Base-by-base conservation (phyloP, 2,329 filamentous ascomycete species). In the Stemphylium vesicarium region DNA sequence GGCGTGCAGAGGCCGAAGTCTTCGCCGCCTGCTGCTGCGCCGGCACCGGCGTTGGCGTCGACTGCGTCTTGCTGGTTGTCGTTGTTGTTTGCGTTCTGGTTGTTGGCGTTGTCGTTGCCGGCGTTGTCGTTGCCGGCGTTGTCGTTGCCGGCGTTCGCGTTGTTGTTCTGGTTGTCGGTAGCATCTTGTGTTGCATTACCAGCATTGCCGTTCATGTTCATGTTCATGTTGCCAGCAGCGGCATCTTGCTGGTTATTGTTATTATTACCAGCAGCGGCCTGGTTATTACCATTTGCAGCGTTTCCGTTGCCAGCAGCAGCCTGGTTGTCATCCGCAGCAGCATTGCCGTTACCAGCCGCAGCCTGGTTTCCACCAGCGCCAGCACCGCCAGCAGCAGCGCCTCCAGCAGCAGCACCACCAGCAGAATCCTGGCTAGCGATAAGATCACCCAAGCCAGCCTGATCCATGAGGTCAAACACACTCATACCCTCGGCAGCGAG, bases 401-500 rank as follows among this genome's bases (percentile, higher is more conserved):
- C 70, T 24, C 70, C 75, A 18, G 66, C 72, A 35, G 65, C 75
- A 29, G 73, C 74, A 51, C 71, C 75, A 20, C 64, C 66, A 53
- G 62, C 71, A 5, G 70, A 72, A 9, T 73, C 77, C 49, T 77
- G 74, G 16, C 76, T 70, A 12, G 62, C 69, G 2, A 83, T 84
- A 62, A 90, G 87, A 74, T 86, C 85, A 60, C 79, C 79, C 68
- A 90, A 87, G 11, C 87, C 88, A 52, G 86, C 81, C 18, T 82
- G 83, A 43, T 75, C 76, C 75, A 88, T 81, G 54, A 90, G 75
- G 53, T 89, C 81, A 18, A 88, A 88, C 24, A 90, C 84, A 57
- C 85, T 88, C 63, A 87, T 71, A n/a, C 88, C 87, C 47, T 71
- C 73, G 12, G 86, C 85, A 39, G 80, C 73, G 41, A 90, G 84